These are phyloP conservation scores for Zygoascus ofunaensis DNA, from an alignment of 805 yeast genomes.

Conservation along the genomic window DNA sequence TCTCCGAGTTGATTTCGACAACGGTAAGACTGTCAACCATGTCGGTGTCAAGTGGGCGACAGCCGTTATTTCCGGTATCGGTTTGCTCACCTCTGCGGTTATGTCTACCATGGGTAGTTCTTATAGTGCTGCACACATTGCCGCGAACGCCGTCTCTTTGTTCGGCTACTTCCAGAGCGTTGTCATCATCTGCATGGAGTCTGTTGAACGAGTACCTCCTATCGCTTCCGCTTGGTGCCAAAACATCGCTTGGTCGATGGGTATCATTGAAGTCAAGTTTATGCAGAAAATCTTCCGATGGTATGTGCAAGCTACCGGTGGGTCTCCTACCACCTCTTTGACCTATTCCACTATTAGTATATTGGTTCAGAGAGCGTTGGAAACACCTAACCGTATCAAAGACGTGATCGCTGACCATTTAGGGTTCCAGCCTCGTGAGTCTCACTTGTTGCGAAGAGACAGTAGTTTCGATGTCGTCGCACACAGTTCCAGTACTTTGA, in stretches of 20 bases:
- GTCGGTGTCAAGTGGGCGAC: constrained; percentile 87
- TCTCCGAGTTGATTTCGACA: constrained; percentile 62
- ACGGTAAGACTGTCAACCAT: constrained; percentile 75
- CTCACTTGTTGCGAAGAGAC: neutral
- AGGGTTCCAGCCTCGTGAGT: neutral
- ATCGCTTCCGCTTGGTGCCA: constrained; percentile 90
- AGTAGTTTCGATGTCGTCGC: constrained; percentile 9
- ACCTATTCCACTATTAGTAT: constrained; percentile 51
- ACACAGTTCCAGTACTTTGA: constrained; percentile 30
- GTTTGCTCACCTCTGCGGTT: constrained; percentile 75
- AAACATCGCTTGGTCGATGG: constrained; percentile 93
- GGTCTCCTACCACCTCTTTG: constrained; percentile 62
- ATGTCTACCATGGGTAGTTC: constrained; percentile 80
- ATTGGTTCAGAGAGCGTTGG: constrained; percentile 49
- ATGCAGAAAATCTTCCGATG: constrained; percentile 85
- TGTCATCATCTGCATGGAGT: constrained; percentile 74
- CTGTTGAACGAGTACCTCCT: constrained; percentile 81
- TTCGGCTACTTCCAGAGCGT: constrained; percentile 84
- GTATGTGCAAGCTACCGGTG: constrained; percentile 94
- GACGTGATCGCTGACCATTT: neutral
- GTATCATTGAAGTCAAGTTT: constrained; percentile 64
- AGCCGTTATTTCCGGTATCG: constrained; percentile 81
- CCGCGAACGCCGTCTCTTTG: constrained; percentile 77
- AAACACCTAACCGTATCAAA: neutral
- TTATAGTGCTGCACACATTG: constrained; percentile 78